Conservation (phyloP, 139 green algal species). For the Yamagishiella unicocca region DNA sequence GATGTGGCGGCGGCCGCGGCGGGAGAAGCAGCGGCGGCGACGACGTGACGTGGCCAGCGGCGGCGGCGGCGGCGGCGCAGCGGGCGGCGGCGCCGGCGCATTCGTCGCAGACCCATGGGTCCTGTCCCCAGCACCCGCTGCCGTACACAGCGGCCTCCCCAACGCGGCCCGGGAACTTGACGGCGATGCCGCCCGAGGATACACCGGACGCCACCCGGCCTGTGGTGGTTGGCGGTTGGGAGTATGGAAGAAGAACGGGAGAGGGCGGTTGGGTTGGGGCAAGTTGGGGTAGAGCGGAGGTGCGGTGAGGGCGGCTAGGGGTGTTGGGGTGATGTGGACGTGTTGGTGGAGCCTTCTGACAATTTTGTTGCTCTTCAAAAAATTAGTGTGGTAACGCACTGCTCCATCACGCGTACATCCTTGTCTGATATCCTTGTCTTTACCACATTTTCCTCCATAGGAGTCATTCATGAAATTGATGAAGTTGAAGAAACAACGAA, state of each 20-base stretch:
- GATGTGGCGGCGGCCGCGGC: background rate
- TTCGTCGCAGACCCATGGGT: slow-evolving; percentile 31
- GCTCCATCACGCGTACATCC: too few relatives aligned
- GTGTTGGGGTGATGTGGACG: too few relatives aligned
- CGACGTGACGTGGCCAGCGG: background rate
- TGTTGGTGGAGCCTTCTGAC: background rate
- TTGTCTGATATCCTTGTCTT: too few relatives aligned
- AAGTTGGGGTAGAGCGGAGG: too few relatives aligned
- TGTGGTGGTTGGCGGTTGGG: background rate
- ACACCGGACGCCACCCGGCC: slow-evolving; percentile 79
- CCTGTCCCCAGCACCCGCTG: slow-evolving; percentile 84
- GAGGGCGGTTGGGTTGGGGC: background rate
- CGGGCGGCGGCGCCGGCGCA: background rate
- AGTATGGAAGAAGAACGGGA: background rate
- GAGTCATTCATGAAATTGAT: too few relatives aligned
- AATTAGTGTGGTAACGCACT: too few relatives aligned
- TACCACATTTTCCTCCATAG: too few relatives aligned
- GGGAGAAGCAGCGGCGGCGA: background rate
- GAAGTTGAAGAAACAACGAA: too few relatives aligned
- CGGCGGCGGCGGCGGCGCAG: background rate
- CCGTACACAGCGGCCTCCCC: slow-evolving; percentile 86
- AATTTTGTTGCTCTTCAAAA: too few relatives aligned
- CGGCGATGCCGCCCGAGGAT: slow-evolving; percentile 85
- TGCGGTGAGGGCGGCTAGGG: too few relatives aligned
- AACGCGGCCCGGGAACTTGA: slow-evolving; percentile 84